Percentiles rank a stretch among this genome's conserved stretches.
Conservation (phyloP, 306 rosid species). For the Trifolium pratense region DNA sequence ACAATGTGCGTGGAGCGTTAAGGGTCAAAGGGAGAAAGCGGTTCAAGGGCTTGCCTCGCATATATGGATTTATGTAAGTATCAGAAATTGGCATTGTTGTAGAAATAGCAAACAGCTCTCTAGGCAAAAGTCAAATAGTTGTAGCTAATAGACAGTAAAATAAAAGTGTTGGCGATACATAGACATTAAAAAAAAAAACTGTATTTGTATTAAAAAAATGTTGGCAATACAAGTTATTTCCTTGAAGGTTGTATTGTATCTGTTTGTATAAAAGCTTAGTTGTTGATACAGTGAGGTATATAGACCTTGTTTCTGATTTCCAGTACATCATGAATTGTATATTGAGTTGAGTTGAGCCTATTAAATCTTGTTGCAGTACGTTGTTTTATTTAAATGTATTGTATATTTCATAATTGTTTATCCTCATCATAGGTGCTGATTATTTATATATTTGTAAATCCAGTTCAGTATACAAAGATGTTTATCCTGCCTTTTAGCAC, state of each 20-base stretch:
- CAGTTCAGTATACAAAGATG: neutral
- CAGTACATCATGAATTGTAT: constrained; percentile 21
- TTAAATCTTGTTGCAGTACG: neutral
- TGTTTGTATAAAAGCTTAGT: constrained; percentile 21
- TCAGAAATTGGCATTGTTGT: neutral
- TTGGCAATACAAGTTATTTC: too few species aligned
- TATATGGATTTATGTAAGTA: neutral
- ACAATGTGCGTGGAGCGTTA: constrained; percentile 23
- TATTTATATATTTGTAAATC: neutral
- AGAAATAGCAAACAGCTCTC: constrained; percentile 15
- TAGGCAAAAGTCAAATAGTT: constrained; percentile 19
- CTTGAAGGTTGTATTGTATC: constrained; percentile 32
- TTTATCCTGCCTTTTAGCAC: too few species aligned
- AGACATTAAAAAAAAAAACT: constrained; percentile 17
- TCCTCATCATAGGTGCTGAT: neutral
- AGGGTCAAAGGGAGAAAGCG: neutral
- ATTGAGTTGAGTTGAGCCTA: neutral
- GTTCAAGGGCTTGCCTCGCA: neutral
- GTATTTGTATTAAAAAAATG: neutral
- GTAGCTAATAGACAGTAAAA: constrained; percentile 1
- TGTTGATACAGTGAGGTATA: neutral
- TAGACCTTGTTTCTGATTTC: constrained; percentile 30
- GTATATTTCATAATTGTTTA: neutral
- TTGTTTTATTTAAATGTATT: neutral
- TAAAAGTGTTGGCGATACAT: constrained; percentile 28